Evolutionary conservation across 345 rosid genomes (phyloP), one percentile per base, ranked within the genome.

Genomic region (Pelargonium nanum): DNA sequence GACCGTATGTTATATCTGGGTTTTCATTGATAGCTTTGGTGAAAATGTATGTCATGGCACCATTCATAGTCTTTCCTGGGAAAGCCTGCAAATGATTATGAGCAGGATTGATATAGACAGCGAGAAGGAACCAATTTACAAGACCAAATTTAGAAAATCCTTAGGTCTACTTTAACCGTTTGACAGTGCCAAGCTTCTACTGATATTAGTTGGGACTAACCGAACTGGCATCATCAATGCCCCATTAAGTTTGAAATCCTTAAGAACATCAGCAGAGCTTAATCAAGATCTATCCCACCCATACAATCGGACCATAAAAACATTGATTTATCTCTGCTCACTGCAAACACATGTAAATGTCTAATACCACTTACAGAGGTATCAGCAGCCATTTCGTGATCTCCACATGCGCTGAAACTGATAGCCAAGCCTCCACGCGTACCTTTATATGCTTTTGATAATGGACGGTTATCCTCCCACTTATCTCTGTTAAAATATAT

Each of bases 341-440:
- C 19, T 8, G 25, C 15, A 44, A 44, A 44, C 7, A 22, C 23
- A 32, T 24, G 19, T 16, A 10, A 19, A 56, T 20, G 2, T 0
- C 23, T 20, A 9, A 56, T 30, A 22, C 59, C 23, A 13, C 81
- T 67, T 70, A 83, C 85, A 4, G 80, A 60, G 15, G 85, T 72
- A 64, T 80, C 83, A 3, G 74, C 65, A 60, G 84, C 80, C 20
- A 65, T 19, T 69, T 80, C 75, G 4, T 61, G 55, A 61, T 83
- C 85, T 3, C 66, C 68, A 53, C 88, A 83, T 24, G 88, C 88
- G 56, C 88, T 71, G 5, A 80, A 57, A 44, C 78, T 74, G 20
- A 83, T 76, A 20, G 81, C 85, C 23, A 74, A 61, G 26, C 88
- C 88, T 12, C 88, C 88, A 9, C 16, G 60, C 26, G 87, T 83